Evolutionary conservation across 139 green algal species (phyloP).

Genomic region (Chlamydomonas schloesseri): DNA sequence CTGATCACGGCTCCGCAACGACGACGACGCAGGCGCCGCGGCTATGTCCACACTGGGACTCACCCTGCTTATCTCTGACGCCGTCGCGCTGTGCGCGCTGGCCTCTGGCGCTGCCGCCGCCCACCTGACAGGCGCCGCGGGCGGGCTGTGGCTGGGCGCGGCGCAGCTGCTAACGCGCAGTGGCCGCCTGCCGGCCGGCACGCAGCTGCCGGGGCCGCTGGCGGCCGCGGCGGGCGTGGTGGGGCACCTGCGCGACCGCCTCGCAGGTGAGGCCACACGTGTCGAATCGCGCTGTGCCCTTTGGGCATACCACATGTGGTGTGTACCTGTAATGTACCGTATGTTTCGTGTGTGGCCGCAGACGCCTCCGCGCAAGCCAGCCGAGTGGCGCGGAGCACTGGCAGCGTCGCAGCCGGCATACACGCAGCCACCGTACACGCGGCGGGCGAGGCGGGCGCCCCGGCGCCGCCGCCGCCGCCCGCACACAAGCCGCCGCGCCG

Average conservation of each 20-base stretch:
- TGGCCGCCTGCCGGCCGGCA: not conserved
- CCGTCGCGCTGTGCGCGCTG: not conserved
- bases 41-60: not conserved
- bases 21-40: not conserved
- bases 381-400: not conserved
- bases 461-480: not conserved
- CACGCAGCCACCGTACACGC: not conserved
- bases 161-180: not conserved
- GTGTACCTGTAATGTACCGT: too few relatives aligned
- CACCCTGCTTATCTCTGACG: not conserved
- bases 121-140: not conserved
- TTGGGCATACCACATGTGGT: too few relatives aligned
- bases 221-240: not conserved
- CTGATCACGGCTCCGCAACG: too few relatives aligned
- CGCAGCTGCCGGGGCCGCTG: not conserved
- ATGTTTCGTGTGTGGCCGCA: not conserved
- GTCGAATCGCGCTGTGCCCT: too few relatives aligned
- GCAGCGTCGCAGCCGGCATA: slow-evolving; percentile 13
- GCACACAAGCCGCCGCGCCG: not conserved
- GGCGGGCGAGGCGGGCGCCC: not conserved
- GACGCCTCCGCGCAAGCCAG: not conserved
- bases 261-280: too few relatives aligned
- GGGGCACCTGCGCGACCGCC: not conserved
- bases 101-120: too few relatives aligned
- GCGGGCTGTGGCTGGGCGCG: slow-evolving; percentile 20